Percentiles rank a stretch among this genome's conserved stretches.
phyloP scores from a whole-genome alignment of 2,329 filamentous ascomycete genomes.

The Allantophomopsis cytisporea region DNA sequence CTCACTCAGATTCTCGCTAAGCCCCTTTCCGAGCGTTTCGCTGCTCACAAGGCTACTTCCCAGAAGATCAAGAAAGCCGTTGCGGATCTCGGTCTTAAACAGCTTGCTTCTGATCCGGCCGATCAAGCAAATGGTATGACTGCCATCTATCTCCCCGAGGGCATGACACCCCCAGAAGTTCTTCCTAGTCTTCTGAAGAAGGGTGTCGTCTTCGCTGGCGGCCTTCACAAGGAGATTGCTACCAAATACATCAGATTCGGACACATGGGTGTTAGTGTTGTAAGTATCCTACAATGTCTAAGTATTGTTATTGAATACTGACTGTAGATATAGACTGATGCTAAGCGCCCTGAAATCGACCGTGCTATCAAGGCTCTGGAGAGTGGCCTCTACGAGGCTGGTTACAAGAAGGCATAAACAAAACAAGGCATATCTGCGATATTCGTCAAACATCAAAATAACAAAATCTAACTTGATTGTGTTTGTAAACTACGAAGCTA shows the following conservation, averaged over 20 bases:
- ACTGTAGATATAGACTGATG: conserved; percentile 43
- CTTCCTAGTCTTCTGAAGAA: conserved; percentile 75
- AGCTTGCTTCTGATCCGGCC: conserved; percentile 72
- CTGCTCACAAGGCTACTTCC: conserved; percentile 64
- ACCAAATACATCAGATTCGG: conserved; percentile 90
- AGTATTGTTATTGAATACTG: conserved; percentile 2
- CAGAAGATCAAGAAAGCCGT: conserved; percentile 80
- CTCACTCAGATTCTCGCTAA: conserved; percentile 74
- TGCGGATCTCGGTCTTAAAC: conserved; percentile 68
- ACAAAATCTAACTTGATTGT: no score
- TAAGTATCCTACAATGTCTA: conserved; percentile 25
- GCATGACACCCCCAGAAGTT: conserved; percentile 65
- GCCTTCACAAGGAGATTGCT: conserved; percentile 91
- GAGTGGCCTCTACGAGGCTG: conserved; percentile 61
- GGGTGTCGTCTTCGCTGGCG: conserved; percentile 87
- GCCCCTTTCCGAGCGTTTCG: conserved; percentile 73
- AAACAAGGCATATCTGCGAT: no score
- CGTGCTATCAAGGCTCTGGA: conserved; percentile 69
- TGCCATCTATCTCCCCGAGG: conserved; percentile 86
- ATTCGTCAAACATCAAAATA: no score
- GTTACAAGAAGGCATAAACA: conserved; percentile 33
- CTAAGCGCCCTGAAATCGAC: conserved; percentile 68
- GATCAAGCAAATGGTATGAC: conserved; percentile 98
- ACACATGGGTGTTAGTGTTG: conserved; percentile 91
- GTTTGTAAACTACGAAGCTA: no score